Evolutionary conservation across 2,329 filamentous ascomycete species (phyloP).

Genomic region (Pseudogymnoascus sp.): DNA sequence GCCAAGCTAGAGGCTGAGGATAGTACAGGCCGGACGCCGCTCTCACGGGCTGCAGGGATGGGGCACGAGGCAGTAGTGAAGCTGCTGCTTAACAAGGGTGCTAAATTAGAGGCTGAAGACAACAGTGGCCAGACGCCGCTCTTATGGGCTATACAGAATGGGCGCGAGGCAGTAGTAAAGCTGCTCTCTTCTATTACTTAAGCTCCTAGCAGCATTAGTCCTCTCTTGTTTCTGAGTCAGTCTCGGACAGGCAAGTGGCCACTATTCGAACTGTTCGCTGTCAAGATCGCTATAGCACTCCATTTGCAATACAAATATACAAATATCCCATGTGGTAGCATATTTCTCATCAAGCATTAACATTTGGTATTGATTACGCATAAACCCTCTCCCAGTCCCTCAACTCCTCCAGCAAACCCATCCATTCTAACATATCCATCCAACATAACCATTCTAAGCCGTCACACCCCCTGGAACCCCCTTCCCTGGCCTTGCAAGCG

Average conservation of each 20-base stretch:
- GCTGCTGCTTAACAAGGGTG: slow-evolving; percentile 3
- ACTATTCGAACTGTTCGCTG: not conserved
- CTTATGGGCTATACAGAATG: not conserved
- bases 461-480: not conserved
- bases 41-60: slow-evolving; percentile 5
- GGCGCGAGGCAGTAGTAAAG: not conserved
- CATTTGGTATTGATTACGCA: slow-evolving; percentile 2
- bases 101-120: not conserved
- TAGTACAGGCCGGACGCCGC: slow-evolving; percentile 8
- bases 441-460: not conserved
- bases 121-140: not conserved
- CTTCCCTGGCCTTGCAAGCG: slow-evolving; percentile 35
- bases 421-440: not conserved
- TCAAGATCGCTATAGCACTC: not conserved
- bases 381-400: not conserved
- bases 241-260: not conserved
- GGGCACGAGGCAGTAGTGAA: not conserved
- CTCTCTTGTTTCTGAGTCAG: not conserved
- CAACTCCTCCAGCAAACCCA: slow-evolving; percentile 6
- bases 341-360: slow-evolving; percentile 8
- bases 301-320: not conserved
- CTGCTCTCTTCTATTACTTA: slow-evolving; percentile 12
- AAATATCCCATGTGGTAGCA: not conserved
- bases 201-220: not conserved
- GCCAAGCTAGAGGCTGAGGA: slow-evolving; percentile 8